Conservation (phyloP, 1,284 basidiomycete genomes). For the Ceratobasidium sp. region DNA sequence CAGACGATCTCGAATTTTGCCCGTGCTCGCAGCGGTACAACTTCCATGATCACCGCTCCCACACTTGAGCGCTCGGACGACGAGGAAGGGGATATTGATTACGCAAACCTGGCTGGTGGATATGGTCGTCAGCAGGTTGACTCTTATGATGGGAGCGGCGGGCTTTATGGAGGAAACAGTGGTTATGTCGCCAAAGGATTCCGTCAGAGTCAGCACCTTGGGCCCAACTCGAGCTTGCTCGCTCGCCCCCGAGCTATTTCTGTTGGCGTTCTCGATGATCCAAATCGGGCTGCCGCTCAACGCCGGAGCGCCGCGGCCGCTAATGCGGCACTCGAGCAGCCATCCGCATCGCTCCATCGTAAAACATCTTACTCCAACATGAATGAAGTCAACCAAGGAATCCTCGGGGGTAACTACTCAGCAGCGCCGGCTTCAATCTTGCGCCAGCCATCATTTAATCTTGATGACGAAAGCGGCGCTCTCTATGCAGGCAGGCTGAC, state of each 20-base stretch:
- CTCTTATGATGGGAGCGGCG: conserved; percentile 58
- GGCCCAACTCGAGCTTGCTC: conserved; percentile 51
- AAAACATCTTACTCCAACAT: conserved; percentile 34
- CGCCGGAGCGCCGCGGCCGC: conserved; percentile 64
- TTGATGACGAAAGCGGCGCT: conserved; percentile 38
- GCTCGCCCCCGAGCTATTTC: conserved; percentile 88
- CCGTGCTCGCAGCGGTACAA: conserved; percentile 68
- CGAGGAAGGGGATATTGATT: conserved; percentile 69
- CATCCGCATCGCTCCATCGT: conserved; percentile 44
- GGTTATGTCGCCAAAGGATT: conserved; percentile 67
- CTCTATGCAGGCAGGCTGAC: conserved; percentile 32
- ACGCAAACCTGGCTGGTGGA: conserved; percentile 49
- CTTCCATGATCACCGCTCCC: conserved; percentile 57
- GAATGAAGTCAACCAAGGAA: conserved; percentile 33
- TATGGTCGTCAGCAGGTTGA: conserved; percentile 63
- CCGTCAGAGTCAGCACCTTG: conserved; percentile 68
- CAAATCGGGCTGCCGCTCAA: conserved; percentile 60
- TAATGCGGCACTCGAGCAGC: conserved; percentile 58
- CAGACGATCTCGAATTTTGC: conserved; percentile 81
- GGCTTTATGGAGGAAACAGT: conserved; percentile 40
- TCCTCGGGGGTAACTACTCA: conserved; percentile 19
- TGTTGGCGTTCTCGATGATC: conserved; percentile 88
- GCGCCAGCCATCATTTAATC: conserved; percentile 33
- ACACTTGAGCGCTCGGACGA: conserved; percentile 68
- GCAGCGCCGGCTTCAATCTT: conserved; percentile 34